Percentiles rank a stretch among this genome's conserved stretches.
Conservation (phyloP, 148 eudicot genomes). For the Vaccinium corymbosum region DNA sequence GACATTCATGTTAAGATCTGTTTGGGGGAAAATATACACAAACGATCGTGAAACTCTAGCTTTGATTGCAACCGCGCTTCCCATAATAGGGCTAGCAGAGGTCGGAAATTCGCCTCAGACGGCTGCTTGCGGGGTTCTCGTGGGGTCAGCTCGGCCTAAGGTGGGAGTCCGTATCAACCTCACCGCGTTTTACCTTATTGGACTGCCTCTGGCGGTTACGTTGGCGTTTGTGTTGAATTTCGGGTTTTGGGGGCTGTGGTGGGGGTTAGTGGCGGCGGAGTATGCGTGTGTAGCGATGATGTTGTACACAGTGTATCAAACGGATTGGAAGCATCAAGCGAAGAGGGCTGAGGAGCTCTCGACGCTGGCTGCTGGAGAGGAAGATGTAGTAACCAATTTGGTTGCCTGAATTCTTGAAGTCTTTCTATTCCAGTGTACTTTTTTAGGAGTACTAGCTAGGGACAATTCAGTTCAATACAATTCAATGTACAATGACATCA, state of each 20-base stretch:
- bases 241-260: constrained; percentile 75
- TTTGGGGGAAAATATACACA: constrained; percentile 79
- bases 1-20: constrained; percentile 31
- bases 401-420: constrained; percentile 21
- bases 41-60: constrained; percentile 42
- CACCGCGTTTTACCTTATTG: constrained; percentile 70
- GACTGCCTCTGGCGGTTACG: constrained; percentile 59
- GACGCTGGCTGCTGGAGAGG: constrained; percentile 44
- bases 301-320: constrained; percentile 46
- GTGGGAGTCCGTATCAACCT: constrained; percentile 61
- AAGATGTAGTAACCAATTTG: constrained; percentile 41
- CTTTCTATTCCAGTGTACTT: background rate
- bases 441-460: background rate
- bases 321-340: constrained; percentile 72
- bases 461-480: background rate
- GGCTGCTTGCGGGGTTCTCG: constrained; percentile 70
- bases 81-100: constrained; percentile 72
- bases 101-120: constrained; percentile 85
- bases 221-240: constrained; percentile 46
- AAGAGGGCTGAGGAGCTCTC: constrained; percentile 63
- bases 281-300: constrained; percentile 59
- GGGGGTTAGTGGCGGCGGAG: constrained; percentile 70
- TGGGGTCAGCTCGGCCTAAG: constrained; percentile 77
- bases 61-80: constrained; percentile 49
- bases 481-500: background rate